These are phyloP conservation scores for Amanita pallidorosea DNA, from an alignment of 768 basidiomycete species.

Conservation along the genomic window DNA sequence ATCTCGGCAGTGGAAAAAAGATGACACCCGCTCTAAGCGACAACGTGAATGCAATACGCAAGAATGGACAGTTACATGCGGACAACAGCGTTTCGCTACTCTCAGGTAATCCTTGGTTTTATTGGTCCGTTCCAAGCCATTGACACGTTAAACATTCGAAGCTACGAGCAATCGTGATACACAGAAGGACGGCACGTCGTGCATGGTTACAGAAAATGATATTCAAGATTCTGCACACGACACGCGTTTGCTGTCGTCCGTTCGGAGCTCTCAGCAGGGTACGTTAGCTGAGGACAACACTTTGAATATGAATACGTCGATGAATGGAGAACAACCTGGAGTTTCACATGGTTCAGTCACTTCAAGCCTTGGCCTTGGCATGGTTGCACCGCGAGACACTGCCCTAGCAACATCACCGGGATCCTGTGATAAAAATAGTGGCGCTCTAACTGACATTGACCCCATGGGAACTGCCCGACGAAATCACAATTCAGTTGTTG, in stretches of 20 bases:
- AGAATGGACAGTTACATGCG: not conserved
- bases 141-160: not conserved
- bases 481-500: not conserved
- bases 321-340: not conserved
- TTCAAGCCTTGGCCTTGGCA: not conserved
- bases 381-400: not conserved
- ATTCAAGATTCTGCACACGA: too few relatives aligned
- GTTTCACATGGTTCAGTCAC: not conserved
- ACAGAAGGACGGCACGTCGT: not conserved
- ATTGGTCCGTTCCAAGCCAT: not conserved
- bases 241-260: not conserved
- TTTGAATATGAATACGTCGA: not conserved
- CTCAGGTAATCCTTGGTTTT: not conserved
- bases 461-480: not conserved
- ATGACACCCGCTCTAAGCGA: not conserved
- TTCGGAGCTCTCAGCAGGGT: not conserved
- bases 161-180: not conserved
- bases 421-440: not conserved
- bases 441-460: not conserved
- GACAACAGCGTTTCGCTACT: not conserved
- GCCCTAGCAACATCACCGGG: not conserved
- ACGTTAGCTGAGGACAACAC: not conserved
- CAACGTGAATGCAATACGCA: not conserved
- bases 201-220: not conserved
- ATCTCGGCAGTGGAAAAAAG: slow-evolving; percentile 20